phyloP scores from a whole-genome alignment of 2,329 filamentous ascomycete species.

The Alternaria sp. region DNA sequence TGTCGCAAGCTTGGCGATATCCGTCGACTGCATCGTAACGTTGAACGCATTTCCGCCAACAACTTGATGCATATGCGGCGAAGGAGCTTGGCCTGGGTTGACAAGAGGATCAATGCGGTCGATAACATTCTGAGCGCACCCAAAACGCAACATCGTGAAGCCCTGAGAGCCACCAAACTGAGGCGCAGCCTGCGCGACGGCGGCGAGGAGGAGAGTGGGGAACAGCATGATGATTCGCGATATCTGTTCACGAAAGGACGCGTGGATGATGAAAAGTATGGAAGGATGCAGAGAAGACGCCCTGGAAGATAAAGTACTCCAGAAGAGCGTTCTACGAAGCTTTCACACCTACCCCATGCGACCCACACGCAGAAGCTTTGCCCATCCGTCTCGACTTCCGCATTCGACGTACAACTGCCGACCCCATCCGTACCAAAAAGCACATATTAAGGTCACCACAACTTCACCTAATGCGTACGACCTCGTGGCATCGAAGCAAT shows the following conservation, averaged over 20 bases:
- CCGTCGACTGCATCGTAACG: constrained; percentile 49
- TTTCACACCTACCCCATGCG: background rate
- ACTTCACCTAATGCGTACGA: background rate
- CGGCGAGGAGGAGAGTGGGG: constrained; percentile 28
- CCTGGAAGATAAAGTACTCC: background rate
- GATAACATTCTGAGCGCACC: constrained; percentile 40
- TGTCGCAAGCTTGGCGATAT: constrained; percentile 36
- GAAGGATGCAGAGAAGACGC: background rate
- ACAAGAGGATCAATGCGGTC: constrained; percentile 44
- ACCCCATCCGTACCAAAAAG: background rate
- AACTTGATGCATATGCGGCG: constrained; percentile 50
- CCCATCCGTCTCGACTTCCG: background rate
- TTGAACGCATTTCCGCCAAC: constrained; percentile 57
- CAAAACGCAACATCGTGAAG: constrained; percentile 43
- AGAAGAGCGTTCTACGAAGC: background rate
- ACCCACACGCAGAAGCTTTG: background rate
- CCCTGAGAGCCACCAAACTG: constrained; percentile 20
- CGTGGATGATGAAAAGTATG: background rate
- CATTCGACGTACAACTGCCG: constrained; percentile 1
- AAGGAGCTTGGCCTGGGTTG: constrained; percentile 44
- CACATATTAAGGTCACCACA: constrained; percentile 2
- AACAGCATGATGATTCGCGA: constrained; percentile 22
- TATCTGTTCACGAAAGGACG: background rate
- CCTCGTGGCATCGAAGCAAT: background rate
- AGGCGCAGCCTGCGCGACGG: constrained; percentile 27